Evolutionary conservation across 305 asterid species (phyloP).

Genomic region (Fraxinus paxiana): DNA sequence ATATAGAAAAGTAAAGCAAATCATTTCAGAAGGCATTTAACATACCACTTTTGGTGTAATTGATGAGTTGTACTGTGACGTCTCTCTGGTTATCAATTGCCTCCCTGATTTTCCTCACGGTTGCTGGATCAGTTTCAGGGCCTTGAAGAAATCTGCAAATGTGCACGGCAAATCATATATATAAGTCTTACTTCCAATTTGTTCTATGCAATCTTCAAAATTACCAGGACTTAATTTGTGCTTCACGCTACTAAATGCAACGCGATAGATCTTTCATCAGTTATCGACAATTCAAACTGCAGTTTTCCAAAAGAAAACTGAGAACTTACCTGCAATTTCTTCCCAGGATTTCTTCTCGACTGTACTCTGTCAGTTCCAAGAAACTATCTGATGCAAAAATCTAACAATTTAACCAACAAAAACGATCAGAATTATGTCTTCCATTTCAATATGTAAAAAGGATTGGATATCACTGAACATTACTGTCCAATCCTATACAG

Average conservation of each 20-base stretch:
- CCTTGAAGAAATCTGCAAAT: constrained; percentile 87
- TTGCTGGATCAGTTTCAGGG: constrained; percentile 93
- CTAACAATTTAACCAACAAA: constrained; percentile 31
- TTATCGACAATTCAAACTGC: not conserved
- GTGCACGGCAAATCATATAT: not conserved
- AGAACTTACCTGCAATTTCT: constrained; percentile 80
- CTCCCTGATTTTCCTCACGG: constrained; percentile 82
- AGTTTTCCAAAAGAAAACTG: not conserved
- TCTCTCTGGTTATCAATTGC: constrained; percentile 91
- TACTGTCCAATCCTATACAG: not conserved
- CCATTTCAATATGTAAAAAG: not conserved
- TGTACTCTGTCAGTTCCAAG: constrained; percentile 96
- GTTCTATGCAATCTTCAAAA: not conserved
- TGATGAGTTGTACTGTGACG: constrained; percentile 96
- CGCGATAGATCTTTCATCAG: not conserved
- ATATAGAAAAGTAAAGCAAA: not conserved
- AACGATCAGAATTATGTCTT: not conserved
- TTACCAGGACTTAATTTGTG: not conserved
- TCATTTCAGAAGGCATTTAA: not conserved
- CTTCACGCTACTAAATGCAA: not conserved
- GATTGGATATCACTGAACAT: not conserved
- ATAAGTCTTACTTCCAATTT: not conserved
- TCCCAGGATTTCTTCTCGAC: constrained; percentile 93
- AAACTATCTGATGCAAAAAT: constrained; percentile 98
- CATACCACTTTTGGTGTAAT: constrained; percentile 87